A percentile compares a stretch with the other conserved stretches of the same genome.
These are phyloP conservation scores for Cercospora sojina DNA, from an alignment of 2,329 filamentous ascomycete genomes.

Conservation along the genomic window DNA sequence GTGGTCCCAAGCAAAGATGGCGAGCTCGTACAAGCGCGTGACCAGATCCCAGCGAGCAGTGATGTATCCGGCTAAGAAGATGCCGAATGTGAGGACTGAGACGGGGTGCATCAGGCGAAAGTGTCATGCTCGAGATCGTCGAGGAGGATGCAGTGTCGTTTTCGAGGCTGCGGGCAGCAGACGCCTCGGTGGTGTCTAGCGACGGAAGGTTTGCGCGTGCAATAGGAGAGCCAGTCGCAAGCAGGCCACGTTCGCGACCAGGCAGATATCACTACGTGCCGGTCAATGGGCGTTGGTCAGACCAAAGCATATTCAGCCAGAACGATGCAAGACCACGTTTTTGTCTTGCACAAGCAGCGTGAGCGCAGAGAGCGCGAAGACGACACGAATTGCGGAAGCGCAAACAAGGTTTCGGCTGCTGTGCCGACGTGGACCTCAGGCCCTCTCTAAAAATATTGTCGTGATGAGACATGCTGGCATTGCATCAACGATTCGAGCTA, in stretches of 20 bases:
- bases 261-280: not conserved
- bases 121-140: slow-evolving; percentile 16
- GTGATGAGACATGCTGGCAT: not conserved
- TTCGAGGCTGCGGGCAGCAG: not conserved
- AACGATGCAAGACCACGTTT: not conserved
- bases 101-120: slow-evolving; percentile 80
- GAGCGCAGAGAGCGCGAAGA: not conserved
- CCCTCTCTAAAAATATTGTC: slow-evolving; percentile 1
- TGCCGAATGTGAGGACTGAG: slow-evolving; percentile 89
- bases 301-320: not conserved
- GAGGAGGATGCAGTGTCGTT: not conserved
- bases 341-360: not conserved
- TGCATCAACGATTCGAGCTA: not conserved
- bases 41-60: slow-evolving; percentile 99
- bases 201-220: not conserved
- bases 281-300: not conserved
- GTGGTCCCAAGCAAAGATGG: slow-evolving; percentile 97
- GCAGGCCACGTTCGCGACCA: not conserved
- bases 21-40: slow-evolving; percentile 92
- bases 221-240: not conserved
- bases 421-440: not conserved
- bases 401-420: not conserved
- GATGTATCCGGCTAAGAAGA: slow-evolving; percentile 99
- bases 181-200: slow-evolving; percentile 5
- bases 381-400: not conserved